A percentile compares a stretch with the other conserved stretches of the same genome.
phyloP scores from a whole-genome alignment of 345 rosid species.

The Brassica napus region DNA sequence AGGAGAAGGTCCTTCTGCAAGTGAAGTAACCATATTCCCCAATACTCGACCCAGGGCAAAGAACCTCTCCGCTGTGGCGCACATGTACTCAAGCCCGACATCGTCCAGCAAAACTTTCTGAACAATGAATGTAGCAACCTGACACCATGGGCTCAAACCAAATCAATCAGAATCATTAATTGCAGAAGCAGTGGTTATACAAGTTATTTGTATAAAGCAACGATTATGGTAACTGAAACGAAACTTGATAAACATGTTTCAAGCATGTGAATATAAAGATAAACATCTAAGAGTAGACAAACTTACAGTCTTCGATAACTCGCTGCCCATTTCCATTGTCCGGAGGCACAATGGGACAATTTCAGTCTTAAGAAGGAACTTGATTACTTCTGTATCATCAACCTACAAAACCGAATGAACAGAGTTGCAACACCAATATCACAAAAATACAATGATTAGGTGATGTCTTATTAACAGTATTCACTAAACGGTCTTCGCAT shows the following conservation, averaged over 20 bases:
- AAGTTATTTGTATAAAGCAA: neutral
- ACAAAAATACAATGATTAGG: neutral
- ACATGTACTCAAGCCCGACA: constrained; percentile 89
- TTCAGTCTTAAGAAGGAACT: constrained; percentile 44
- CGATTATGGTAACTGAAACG: neutral
- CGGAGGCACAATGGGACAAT: constrained; percentile 52
- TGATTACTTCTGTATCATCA: constrained; percentile 45
- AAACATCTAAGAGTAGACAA: constrained; percentile 11
- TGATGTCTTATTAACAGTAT: constrained; percentile 12
- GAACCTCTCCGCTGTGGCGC: constrained; percentile 81
- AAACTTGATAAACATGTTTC: constrained; percentile 15
- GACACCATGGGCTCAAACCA: constrained; percentile 29
- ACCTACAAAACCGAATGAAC: constrained; percentile 41
- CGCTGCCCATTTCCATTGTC: constrained; percentile 53
- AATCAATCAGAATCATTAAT: constrained; percentile 5
- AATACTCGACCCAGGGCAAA: constrained; percentile 80
- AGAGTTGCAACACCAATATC: constrained; percentile 17
- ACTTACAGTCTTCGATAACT: constrained; percentile 56
- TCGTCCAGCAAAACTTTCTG: constrained; percentile 82
- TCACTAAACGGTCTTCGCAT: constrained; percentile 16
- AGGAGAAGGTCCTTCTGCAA: constrained; percentile 74
- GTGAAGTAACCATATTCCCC: constrained; percentile 80
- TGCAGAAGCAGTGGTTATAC: constrained; percentile 14
- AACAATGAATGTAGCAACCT: constrained; percentile 95
- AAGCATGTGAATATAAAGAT: constrained; percentile 24